A percentile compares a stretch with the other conserved stretches of the same genome.
phyloP scores from a whole-genome alignment of 192 early-diverging fungal genomes.

The Mortierella antarctica region DNA sequence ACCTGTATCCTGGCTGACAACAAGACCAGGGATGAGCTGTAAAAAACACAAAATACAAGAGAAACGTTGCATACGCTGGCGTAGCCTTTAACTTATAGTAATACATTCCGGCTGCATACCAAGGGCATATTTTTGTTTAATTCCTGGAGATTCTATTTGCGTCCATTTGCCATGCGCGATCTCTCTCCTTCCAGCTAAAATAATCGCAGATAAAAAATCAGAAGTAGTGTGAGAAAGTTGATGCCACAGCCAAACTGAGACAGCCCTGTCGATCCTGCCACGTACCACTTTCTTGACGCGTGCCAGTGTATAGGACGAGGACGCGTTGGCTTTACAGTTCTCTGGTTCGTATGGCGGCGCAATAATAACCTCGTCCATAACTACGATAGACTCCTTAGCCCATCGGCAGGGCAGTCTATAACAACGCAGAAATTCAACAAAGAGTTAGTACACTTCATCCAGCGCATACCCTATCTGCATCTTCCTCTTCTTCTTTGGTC shows the following conservation, averaged over 20 bases:
- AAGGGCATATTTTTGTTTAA: conserved; percentile 11
- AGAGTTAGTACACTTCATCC: background rate
- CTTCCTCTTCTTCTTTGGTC: background rate
- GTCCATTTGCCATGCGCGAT: conserved; percentile 50
- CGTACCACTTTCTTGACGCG: conserved; percentile 83
- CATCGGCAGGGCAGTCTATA: conserved; percentile 81
- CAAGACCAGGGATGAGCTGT: conserved; percentile 24
- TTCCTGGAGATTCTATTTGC: conserved; percentile 28
- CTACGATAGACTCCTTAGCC: conserved; percentile 78
- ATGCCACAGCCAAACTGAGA: background rate
- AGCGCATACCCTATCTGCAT: too few species aligned
- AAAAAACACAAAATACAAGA: background rate
- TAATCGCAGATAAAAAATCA: background rate
- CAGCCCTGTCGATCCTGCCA: background rate
- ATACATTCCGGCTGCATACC: background rate
- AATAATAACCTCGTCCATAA: conserved; percentile 84
- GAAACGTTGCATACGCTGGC: background rate
- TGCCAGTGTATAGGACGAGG: conserved; percentile 67
- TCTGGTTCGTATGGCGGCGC: conserved; percentile 78
- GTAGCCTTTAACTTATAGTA: background rate
- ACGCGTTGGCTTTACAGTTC: conserved; percentile 69
- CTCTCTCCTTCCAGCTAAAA: conserved; percentile 63
- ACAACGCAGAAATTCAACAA: background rate
- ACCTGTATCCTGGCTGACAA: conserved; percentile 15
- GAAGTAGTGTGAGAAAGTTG: background rate